phyloP scores from a whole-genome alignment of 768 basidiomycete genomes.

The Termitomyces sp. region DNA sequence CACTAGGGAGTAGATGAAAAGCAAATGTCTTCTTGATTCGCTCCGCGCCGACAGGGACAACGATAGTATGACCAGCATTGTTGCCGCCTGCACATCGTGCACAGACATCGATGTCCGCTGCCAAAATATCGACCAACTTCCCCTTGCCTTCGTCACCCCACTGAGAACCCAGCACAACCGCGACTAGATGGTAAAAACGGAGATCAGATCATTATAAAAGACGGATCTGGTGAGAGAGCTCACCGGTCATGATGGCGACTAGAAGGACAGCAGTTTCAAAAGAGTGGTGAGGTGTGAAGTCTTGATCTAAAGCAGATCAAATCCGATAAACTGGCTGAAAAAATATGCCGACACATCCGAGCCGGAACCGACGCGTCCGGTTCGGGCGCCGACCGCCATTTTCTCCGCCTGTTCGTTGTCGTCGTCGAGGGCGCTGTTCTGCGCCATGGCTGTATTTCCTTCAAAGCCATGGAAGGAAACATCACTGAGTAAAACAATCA shows the following conservation, averaged over 20 bases:
- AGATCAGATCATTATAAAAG: neutral
- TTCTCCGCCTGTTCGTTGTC: neutral
- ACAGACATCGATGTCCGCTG: conserved; percentile 86
- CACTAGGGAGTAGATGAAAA: conserved; percentile 93
- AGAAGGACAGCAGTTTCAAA: neutral
- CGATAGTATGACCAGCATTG: conserved; percentile 98
- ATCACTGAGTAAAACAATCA: conserved; percentile 37
- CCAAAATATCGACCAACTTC: conserved; percentile 95
- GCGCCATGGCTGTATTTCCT: conserved; percentile 45
- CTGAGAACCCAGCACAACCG: conserved; percentile 81
- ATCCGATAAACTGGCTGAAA: neutral
- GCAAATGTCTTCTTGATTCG: conserved; percentile 80
- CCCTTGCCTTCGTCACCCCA: conserved; percentile 96
- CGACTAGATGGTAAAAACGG: conserved; percentile 26
- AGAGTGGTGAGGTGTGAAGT: neutral
- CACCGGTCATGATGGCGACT: conserved; percentile 7
- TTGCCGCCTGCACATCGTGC: conserved; percentile 97
- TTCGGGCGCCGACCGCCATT: neutral
- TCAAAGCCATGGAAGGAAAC: conserved; percentile 20
- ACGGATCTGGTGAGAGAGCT: neutral
- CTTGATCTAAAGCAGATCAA: neutral
- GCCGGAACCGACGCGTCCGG: neutral
- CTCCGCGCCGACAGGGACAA: conserved; percentile 68
- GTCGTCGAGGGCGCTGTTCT: neutral
- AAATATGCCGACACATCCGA: conserved; percentile 7